Base-by-base conservation (phyloP, 2,329 filamentous ascomycete genomes). In the Diaporthe amygdali region DNA sequence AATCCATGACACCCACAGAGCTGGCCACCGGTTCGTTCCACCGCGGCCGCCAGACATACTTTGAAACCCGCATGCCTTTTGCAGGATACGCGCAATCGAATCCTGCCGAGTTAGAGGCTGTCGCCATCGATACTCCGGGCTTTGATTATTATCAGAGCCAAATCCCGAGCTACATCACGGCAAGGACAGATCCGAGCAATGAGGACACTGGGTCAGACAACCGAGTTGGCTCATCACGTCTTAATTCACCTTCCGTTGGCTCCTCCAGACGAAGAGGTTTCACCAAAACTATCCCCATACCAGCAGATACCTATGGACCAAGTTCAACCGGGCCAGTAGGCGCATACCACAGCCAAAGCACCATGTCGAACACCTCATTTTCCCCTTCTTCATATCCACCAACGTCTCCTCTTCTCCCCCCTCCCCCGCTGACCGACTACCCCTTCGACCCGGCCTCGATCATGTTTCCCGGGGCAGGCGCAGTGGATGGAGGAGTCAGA, bases 81-180 rank as follows among this genome's bases (percentile, higher is more conserved):
- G n/a, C 25, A 22, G 22, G 78, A 74, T 76, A 77, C 64, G 76
- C 79, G 3, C 77, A 77, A 41, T 82, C 81, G 44, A 75, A 76
- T 20, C 76, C 79, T 25, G 78, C 79, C 12, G 78, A 80, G 12
- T 73, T 83, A 12, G 83, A 82, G 55, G 34, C 49, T 15, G 30
- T 47, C 15, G 20, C 59, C 9, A 27, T 51, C n/a, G 68, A 41
- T 8, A 30, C 52, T 7, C 75, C 77, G n/a, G 77, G 77, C 52
- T 83, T 85, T 74, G 84, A 88, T 71, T 82, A 86, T 73, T 86
- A 87, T 72, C 83, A 84, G 2, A 86, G 87, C 73, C 86, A 86
- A 0, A 85, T 87, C 73, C 87, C 87, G 78, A 80, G 81, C 72
- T 83, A 81, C 37, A 81, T 79, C 17, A 73, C 74, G 5, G 72